Evolutionary conservation across 768 basidiomycete species (phyloP).

Genomic region (Artomyces pyxidatus): DNA sequence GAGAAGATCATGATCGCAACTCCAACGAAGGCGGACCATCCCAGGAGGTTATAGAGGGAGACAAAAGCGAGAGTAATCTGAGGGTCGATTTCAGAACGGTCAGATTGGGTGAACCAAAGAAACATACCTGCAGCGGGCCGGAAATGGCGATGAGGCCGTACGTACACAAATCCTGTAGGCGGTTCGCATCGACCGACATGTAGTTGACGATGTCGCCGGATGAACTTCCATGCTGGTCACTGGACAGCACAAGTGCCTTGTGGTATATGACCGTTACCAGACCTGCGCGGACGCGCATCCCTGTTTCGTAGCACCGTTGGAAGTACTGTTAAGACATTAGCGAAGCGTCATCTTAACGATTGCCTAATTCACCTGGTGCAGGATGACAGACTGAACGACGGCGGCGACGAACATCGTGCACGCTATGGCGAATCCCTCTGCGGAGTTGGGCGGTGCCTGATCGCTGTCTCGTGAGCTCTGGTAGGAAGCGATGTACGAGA

Average conservation of each 20-base stretch:
- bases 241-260: conserved; percentile 80
- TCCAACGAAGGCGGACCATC: conserved; percentile 87
- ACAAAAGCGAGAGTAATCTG: conserved; percentile 85
- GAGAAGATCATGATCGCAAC: conserved; percentile 84
- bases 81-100: neutral
- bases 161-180: conserved; percentile 73
- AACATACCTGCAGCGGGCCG: conserved; percentile 71
- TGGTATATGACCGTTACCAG: conserved; percentile 80
- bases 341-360: too few relatives aligned
- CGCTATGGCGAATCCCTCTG: conserved; percentile 73
- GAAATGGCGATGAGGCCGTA: conserved; percentile 81
- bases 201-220: conserved; percentile 93
- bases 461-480: conserved; percentile 34
- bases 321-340: conserved; percentile 53
- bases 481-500: conserved; percentile 78
- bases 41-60: conserved; percentile 82
- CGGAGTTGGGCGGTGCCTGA: conserved; percentile 24
- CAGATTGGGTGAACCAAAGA: neutral
- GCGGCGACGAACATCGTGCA: conserved; percentile 74
- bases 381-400: conserved; percentile 65
- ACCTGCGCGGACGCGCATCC: conserved; percentile 91
- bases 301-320: conserved; percentile 73
- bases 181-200: conserved; percentile 80
- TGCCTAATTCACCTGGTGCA: conserved; percentile 58
- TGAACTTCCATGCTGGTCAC: conserved; percentile 72